Percentiles rank a stretch among this genome's conserved stretches.
Conservation (phyloP, 2,329 filamentous ascomycete species). For the Stagonosporopsis vannaccii region DNA sequence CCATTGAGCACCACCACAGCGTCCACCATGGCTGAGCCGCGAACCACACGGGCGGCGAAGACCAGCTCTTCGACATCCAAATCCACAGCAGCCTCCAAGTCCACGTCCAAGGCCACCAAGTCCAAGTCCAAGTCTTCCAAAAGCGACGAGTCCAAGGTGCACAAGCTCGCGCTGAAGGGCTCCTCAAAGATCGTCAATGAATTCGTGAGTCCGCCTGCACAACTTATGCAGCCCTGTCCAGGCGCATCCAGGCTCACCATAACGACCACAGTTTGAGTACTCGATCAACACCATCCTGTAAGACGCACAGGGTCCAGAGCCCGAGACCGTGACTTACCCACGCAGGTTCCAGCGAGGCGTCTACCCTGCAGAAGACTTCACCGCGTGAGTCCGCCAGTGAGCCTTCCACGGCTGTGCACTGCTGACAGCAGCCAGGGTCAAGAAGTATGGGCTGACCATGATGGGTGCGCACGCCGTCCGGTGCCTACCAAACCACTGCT, state of each 20-base stretch:
- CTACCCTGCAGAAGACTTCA: slow-evolving; percentile 95
- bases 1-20: slow-evolving; percentile 7
- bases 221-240: neutral
- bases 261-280: slow-evolving; percentile 80
- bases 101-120: slow-evolving; percentile 29
- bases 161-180: slow-evolving; percentile 90
- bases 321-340: slow-evolving; percentile 26
- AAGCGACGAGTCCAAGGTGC: slow-evolving; percentile 82
- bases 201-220: slow-evolving; percentile 72
- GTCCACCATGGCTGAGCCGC: slow-evolving; percentile 42
- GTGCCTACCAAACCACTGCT: slow-evolving; percentile 18
- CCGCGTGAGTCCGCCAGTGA: slow-evolving; percentile 67
- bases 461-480: slow-evolving; percentile 64
- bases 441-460: slow-evolving; percentile 99
- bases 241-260: slow-evolving; percentile 19
- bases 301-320: slow-evolving; percentile 36
- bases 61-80: slow-evolving; percentile 11
- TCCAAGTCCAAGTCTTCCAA: slow-evolving; percentile 51
- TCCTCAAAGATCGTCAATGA: slow-evolving; percentile 90
- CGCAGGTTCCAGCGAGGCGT: slow-evolving; percentile 80
- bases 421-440: slow-evolving; percentile 66
- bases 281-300: slow-evolving; percentile 97
- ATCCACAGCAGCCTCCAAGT: slow-evolving; percentile 14
- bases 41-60: slow-evolving; percentile 28
- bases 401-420: neutral